Evolutionary conservation across 2,329 filamentous ascomycete species (phyloP).

Genomic region (Fusarium torulosum): DNA sequence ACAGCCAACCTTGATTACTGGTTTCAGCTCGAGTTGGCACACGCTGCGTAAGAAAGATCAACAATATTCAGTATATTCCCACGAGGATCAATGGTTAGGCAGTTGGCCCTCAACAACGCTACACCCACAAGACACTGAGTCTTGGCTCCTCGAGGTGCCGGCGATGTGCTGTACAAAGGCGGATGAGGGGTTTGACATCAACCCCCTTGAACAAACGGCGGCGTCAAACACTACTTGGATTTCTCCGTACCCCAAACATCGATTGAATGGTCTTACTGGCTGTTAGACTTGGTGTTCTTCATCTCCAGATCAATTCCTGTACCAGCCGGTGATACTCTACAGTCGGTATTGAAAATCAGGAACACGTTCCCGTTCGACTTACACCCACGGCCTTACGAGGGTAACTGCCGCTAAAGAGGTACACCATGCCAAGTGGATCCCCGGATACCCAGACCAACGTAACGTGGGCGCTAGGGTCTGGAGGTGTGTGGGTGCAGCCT

Average conservation of each 20-base stretch:
- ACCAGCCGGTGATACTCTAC: not conserved
- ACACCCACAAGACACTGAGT: conserved; percentile 26
- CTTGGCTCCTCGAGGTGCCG: conserved; percentile 38
- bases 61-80: conserved; percentile 33
- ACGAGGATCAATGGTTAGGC: conserved; percentile 28
- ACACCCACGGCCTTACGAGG: conserved; percentile 28
- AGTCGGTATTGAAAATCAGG: conserved; percentile 12
- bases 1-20: conserved; percentile 29
- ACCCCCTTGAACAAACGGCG: conserved; percentile 35
- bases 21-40: conserved; percentile 37
- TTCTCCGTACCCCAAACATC: too few species aligned
- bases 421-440: conserved; percentile 29
- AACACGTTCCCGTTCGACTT: conserved; percentile 26
- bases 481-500: conserved; percentile 16
- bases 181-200: conserved; percentile 36
- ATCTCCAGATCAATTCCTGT: not conserved
- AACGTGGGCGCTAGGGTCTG: conserved; percentile 44
- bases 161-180: conserved; percentile 26
- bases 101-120: conserved; percentile 18
- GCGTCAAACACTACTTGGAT: not conserved
- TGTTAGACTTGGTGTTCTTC: not conserved
- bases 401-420: conserved; percentile 37
- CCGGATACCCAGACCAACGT: conserved; percentile 43
- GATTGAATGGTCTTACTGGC: not conserved
- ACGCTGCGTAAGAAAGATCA: conserved; percentile 33